Base-by-base conservation (phyloP, 345 rosid genomes). In the Hibiscus mutabilis region DNA sequence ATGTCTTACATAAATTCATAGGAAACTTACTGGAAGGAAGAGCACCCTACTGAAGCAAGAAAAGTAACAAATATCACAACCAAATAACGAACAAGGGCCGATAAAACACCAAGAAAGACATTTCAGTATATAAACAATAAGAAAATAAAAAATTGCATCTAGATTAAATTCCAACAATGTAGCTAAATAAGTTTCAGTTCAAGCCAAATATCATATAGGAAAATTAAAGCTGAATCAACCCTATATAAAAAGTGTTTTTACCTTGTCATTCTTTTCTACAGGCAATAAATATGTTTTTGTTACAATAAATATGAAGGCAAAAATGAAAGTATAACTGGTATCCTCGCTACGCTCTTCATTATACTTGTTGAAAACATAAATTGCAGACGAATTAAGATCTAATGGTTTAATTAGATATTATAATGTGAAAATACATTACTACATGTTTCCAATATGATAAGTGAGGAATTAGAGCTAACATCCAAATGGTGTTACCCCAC, bases 171-270 rank as follows among this genome's bases (percentile, higher is more conserved):
- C 37, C 70, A 65, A 35, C 70, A 42, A 10, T 60, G 47, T 60
- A 65, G 52, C n/a, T 22, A 51, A 75, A 60, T 52, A 16, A 64
- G 51, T 37, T 64, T 60, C 70, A 22, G 15, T 66, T 25, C 59
- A 67, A 49, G 25, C 44, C 33, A 25, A 56, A 56, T 4, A 11
- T 22, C 5, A 21, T 22, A 56, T 56, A 9, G 21, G 44, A n/a
- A 63, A 63, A 19, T 2, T 37, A 40, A 37, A 63, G 27, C 49
- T 37, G 51, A 12, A 31, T 18, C 8, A 35, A 35, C 40, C 40
- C 40, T 35, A 19, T 5, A 63, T 35, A 63, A 63, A 19, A 37
- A 6, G 25, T 9, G 52, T 64, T 64, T 42, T 21, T 63, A 44
- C 12, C 53, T 12, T 6, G 22, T 46, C 18, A 22, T 65, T 63